Base-by-base conservation (phyloP, 2,329 filamentous ascomycete species). In the Erysiphe pulchra region DNA sequence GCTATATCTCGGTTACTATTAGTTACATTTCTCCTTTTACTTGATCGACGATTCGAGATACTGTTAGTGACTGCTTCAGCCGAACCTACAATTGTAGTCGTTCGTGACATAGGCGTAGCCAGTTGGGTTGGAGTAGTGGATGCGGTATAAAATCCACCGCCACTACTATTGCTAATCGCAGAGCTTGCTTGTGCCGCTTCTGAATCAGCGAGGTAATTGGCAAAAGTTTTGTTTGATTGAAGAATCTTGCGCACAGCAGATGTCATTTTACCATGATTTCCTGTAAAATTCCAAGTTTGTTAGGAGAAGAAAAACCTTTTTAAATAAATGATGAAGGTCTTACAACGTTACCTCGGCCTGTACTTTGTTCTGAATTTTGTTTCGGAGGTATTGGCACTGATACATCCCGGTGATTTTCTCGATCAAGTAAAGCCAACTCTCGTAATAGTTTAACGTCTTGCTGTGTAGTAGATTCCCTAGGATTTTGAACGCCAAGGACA, bases 401-500 rank as follows among this genome's bases (percentile, higher is more conserved):
- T 1, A 73, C 73, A 52, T 87, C 81, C 48, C 70, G 67, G 55
- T 77, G 70, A 51, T 79, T 82, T 57, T 95, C 90, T 45, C 75
- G 73, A 56, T 92, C 82, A 33, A 98, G 68, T 37, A 81, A 77
- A 49, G 82, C 77, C 42, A 95, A 71, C 55, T 90, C 82, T 52
- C 84, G 80, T 47, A 81, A 69, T 45, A 86, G 71, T 52, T 84
- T 86, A 39, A 78, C 77, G 56, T 87, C 80, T 60, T 92, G 82
- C 46, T 84, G 71, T n/a, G 81, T 80, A 31, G 75, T 78, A 42
- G 84, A 69, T 53, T 92, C 81, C 20, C 6, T 24, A 51, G 73
- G 70, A 13, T n/a, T 17, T n/a, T 6, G 14, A n/a, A 37, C 34
- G 10, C 67, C 61, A 18, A 24, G 9, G 4, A 65, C 65, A 48